phyloP scores from a whole-genome alignment of 2,329 filamentous ascomycete genomes.

The Blastomyces silverae region DNA sequence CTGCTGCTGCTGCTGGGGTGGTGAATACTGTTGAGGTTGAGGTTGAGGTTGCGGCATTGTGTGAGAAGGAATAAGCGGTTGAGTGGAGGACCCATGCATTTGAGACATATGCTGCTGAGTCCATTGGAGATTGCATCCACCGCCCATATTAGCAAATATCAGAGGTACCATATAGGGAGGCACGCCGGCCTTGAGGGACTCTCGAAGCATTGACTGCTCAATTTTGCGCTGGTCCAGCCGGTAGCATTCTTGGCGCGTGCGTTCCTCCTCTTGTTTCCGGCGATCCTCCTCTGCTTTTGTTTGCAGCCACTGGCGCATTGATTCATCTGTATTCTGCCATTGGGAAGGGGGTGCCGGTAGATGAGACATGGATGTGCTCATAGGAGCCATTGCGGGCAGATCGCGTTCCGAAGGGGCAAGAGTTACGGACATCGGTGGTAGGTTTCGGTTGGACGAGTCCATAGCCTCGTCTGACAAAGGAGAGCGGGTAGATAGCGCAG shows the following conservation, averaged over 20 bases:
- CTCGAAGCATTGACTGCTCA: constrained; percentile 64
- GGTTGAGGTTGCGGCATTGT: constrained; percentile 2
- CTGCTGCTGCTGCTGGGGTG: constrained; percentile 27
- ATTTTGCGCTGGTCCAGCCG: constrained; percentile 65
- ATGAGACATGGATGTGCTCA: constrained; percentile 37
- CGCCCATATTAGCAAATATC: constrained; percentile 66
- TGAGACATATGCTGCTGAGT: constrained; percentile 58
- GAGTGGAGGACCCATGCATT: constrained; percentile 25
- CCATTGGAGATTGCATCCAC: constrained; percentile 56
- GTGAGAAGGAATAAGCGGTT: neutral
- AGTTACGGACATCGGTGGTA: constrained; percentile 62
- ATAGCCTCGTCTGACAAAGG: constrained; percentile 49
- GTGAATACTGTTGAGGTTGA: constrained; percentile 23
- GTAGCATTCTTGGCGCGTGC: constrained; percentile 54
- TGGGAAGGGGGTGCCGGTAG: constrained; percentile 59
- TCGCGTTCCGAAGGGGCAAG: constrained; percentile 42
- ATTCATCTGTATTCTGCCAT: constrained; percentile 62
- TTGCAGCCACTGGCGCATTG: constrained; percentile 63
- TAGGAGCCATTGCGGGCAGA: constrained; percentile 32
- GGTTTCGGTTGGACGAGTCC: constrained; percentile 62
- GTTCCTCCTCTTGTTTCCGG: constrained; percentile 67
- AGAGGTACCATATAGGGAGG: constrained; percentile 68
- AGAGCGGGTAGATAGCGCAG: constrained; percentile 29
- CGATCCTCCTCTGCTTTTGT: constrained; percentile 67
- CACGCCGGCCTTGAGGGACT: constrained; percentile 62